These are phyloP conservation scores for Stentor coeruleus DNA, from an alignment of 73 alveolate species.

Conservation along the genomic window DNA sequence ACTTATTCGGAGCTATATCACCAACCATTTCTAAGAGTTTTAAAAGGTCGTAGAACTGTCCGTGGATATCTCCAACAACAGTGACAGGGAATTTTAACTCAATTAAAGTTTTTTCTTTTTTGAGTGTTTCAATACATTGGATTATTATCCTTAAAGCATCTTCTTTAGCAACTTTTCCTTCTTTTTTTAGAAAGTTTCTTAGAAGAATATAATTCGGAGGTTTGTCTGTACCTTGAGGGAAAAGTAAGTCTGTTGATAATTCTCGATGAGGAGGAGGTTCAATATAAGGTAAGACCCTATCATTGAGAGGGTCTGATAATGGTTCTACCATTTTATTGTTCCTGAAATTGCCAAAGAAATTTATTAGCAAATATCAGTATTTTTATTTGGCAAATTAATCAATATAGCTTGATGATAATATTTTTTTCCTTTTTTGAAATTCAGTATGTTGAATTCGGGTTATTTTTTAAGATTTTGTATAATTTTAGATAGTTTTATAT, in stretches of 20 bases:
- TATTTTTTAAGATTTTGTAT: too few relatives aligned
- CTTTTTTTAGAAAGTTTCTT: slow-evolving; percentile 49
- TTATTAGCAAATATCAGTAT: too few relatives aligned
- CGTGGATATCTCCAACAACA: slow-evolving; percentile 91
- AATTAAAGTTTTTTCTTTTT: slow-evolving; percentile 72
- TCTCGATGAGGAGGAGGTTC: slow-evolving; percentile 52
- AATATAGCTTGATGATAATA: too few relatives aligned
- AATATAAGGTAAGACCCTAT: slow-evolving; percentile 24
- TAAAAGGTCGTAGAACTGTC: slow-evolving; percentile 68
- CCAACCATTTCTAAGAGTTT: slow-evolving; percentile 85
- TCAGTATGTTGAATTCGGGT: too few relatives aligned
- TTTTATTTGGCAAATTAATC: too few relatives aligned
- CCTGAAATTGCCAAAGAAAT: too few relatives aligned
- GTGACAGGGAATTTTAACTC: slow-evolving; percentile 69
- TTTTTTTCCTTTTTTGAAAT: too few relatives aligned
- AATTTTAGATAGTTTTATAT: too few relatives aligned
- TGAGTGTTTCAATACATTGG: slow-evolving; percentile 26
- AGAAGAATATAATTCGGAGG: slow-evolving; percentile 58
- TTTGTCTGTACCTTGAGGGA: slow-evolving; percentile 27
- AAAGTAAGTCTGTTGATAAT: slow-evolving; percentile 27
- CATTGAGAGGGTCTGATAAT: slow-evolving; percentile 40
- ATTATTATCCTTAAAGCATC: slow-evolving; percentile 35
- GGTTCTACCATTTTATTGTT: too few relatives aligned
- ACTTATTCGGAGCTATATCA: slow-evolving; percentile 63
- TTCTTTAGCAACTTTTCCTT: slow-evolving; percentile 59